Evolutionary conservation across 495 filamentous ascomycete species (phyloP).

Genomic region (Daldinia loculata): DNA sequence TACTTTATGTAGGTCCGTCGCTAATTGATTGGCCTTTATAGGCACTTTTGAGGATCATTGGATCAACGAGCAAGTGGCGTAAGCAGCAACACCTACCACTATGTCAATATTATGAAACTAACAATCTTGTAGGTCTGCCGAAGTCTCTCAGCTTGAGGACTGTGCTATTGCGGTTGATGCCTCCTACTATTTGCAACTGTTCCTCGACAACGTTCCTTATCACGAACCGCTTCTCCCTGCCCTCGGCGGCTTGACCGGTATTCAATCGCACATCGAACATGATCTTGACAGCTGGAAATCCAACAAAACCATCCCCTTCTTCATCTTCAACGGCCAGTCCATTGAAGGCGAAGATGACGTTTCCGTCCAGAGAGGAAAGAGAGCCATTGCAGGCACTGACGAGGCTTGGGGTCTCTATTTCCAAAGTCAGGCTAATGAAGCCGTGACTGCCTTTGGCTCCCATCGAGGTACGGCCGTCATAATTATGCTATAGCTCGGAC

Average conservation of each 20-base stretch:
- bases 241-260: conserved; percentile 87
- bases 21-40: conserved; percentile 44
- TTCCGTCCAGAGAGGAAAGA: conserved; percentile 53
- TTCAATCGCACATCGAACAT: conserved; percentile 71
- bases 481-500: neutral
- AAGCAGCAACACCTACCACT: conserved; percentile 24
- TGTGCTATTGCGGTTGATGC: conserved; percentile 86
- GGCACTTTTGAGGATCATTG: conserved; percentile 55
- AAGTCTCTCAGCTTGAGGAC: conserved; percentile 66
- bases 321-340: conserved; percentile 89
- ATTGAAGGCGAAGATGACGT: conserved; percentile 73
- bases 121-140: conserved; percentile 43
- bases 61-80: conserved; percentile 57
- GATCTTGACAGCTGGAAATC: conserved; percentile 75
- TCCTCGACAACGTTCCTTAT: conserved; percentile 70
- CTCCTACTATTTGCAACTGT: conserved; percentile 80
- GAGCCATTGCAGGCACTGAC: conserved; percentile 60
- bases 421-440: conserved; percentile 75
- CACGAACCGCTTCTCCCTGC: conserved; percentile 90
- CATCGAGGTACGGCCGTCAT: conserved; percentile 69
- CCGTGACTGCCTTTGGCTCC: conserved; percentile 79
- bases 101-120: conserved; percentile 3
- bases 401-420: conserved; percentile 89
- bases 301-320: conserved; percentile 72
- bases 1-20: neutral